Evolutionary conservation across 2,329 filamentous ascomycete genomes (phyloP).

Genomic region (Fusarium aywerte): DNA sequence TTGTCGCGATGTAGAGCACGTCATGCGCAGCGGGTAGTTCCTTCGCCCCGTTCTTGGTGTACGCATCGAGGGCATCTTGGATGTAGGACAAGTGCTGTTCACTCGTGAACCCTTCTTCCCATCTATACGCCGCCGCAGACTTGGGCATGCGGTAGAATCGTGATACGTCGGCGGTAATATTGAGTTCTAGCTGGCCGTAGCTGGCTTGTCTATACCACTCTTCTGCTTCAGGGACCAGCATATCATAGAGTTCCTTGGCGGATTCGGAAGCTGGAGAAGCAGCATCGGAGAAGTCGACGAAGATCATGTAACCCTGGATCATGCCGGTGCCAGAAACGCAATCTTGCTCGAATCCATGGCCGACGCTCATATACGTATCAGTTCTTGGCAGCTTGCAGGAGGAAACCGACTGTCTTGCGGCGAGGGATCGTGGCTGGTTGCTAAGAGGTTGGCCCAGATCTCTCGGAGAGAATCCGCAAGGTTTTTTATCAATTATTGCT

Average conservation of each 20-base stretch:
- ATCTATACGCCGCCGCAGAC: conserved; percentile 41
- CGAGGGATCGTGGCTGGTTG: too few species aligned
- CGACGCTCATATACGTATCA: background rate
- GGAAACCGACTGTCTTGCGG: background rate
- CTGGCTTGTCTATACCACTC: conserved; percentile 44
- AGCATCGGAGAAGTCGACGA: conserved; percentile 51
- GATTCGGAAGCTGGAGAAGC: conserved; percentile 32
- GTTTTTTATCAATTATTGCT: background rate
- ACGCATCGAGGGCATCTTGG: conserved; percentile 29
- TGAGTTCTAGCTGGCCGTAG: conserved; percentile 38
- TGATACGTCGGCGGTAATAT: conserved; percentile 39
- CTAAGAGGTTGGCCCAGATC: background rate
- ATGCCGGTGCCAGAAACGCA: conserved; percentile 50
- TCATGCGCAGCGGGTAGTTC: conserved; percentile 13
- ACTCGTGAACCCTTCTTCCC: conserved; percentile 14
- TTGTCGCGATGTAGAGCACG: conserved; percentile 31
- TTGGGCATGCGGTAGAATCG: conserved; percentile 46
- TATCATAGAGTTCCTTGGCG: conserved; percentile 37
- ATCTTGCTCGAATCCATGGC: conserved; percentile 20
- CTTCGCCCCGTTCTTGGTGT: conserved; percentile 4
- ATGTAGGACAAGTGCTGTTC: conserved; percentile 21
- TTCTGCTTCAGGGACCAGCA: conserved; percentile 18
- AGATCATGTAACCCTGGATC: conserved; percentile 50
- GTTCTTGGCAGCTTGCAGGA: background rate
- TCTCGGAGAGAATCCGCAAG: background rate